Conservation (phyloP, 2,329 filamentous ascomycete genomes). For the Mycosphaerella sp. region DNA sequence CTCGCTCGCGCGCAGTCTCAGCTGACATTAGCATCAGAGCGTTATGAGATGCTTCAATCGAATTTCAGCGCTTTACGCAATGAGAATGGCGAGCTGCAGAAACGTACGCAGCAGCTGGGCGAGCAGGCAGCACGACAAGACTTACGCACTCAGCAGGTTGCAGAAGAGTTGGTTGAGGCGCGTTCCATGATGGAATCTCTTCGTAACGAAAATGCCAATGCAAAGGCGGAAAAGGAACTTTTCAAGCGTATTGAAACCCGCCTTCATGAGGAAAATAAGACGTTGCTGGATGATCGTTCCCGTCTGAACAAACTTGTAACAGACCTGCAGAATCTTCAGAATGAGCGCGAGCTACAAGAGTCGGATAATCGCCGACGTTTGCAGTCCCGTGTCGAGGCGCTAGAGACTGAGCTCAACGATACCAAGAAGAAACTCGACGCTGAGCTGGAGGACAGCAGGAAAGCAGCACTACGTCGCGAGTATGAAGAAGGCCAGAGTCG, state of each 20-base stretch:
- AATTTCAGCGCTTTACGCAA: slow-evolving; percentile 78
- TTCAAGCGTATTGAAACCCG: slow-evolving; percentile 92
- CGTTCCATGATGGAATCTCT: slow-evolving; percentile 77
- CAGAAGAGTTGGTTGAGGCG: slow-evolving; percentile 85
- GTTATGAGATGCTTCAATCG: slow-evolving; percentile 81
- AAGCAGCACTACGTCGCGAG: slow-evolving; percentile 75
- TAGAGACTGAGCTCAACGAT: slow-evolving; percentile 71
- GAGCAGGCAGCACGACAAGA: slow-evolving; percentile 88
- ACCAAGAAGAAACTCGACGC: slow-evolving; percentile 78
- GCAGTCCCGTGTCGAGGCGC: slow-evolving; percentile 66
- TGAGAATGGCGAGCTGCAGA: slow-evolving; percentile 82
- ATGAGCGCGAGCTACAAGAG: slow-evolving; percentile 82
- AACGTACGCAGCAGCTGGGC: slow-evolving; percentile 67
- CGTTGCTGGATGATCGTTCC: slow-evolving; percentile 73
- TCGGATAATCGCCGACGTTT: slow-evolving; percentile 74
- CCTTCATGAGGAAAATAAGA: slow-evolving; percentile 81
- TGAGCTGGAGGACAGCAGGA: slow-evolving; percentile 78
- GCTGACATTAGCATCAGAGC: slow-evolving; percentile 71
- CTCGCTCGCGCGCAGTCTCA: slow-evolving; percentile 75
- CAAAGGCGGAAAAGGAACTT: slow-evolving; percentile 89
- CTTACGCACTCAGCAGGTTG: slow-evolving; percentile 80
- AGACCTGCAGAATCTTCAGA: slow-evolving; percentile 81
- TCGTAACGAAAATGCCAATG: slow-evolving; percentile 82
- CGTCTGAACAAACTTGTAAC: slow-evolving; percentile 76
- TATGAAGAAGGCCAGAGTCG: slow-evolving; percentile 84